These are phyloP conservation scores for Microcera coccophila DNA, from an alignment of 2,329 filamentous ascomycete genomes.

Conservation along the genomic window DNA sequence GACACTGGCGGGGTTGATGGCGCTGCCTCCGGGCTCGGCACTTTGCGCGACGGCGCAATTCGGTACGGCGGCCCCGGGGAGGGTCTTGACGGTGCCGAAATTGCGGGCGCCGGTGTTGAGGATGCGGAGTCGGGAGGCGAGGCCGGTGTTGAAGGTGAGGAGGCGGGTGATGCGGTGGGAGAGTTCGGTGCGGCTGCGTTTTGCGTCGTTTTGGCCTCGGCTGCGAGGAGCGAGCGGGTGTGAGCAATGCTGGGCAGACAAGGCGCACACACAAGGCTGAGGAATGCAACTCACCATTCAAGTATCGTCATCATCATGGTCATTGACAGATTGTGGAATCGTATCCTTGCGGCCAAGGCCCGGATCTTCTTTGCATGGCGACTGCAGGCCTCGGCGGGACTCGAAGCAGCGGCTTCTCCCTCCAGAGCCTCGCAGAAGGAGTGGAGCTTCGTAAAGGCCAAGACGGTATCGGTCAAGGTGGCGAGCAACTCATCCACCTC, in stretches of 20 bases:
- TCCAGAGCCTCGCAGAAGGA: constrained; percentile 27
- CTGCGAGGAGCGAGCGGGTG: constrained; percentile 18
- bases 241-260: neutral
- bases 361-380: constrained; percentile 27
- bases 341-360: constrained; percentile 31
- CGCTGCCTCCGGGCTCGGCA: neutral
- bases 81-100: constrained; percentile 17
- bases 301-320: constrained; percentile 39
- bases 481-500: constrained; percentile 33
- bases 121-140: constrained; percentile 33
- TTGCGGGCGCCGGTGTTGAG: constrained; percentile 21
- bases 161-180: constrained; percentile 32
- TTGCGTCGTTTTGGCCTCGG: constrained; percentile 34
- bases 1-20: neutral
- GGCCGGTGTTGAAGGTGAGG: constrained; percentile 33
- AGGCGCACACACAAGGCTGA: too few species aligned
- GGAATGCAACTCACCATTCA: constrained; percentile 29
- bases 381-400: constrained; percentile 14
- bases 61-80: constrained; percentile 12
- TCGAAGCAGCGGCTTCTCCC: constrained; percentile 17
- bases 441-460: constrained; percentile 34
- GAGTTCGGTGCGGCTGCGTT: constrained; percentile 34
- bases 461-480: constrained; percentile 34
- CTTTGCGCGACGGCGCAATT: constrained; percentile 4
- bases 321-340: constrained; percentile 38